Percentiles rank a stretch among this genome's conserved stretches.
Conservation (phyloP, 2,329 filamentous ascomycete genomes). For the Mariannaea elegans region DNA sequence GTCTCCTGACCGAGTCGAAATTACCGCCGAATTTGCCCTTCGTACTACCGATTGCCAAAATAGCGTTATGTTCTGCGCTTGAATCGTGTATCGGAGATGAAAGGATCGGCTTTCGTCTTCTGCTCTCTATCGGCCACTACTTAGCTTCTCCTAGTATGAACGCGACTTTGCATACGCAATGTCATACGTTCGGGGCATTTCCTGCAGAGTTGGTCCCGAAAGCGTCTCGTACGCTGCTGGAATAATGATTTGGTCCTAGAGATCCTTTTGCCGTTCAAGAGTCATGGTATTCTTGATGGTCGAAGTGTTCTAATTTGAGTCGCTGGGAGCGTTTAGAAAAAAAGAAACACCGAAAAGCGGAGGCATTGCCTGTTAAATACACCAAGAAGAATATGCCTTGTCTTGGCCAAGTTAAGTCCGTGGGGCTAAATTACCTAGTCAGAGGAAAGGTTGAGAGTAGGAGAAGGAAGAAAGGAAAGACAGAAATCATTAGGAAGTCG, state of each 20-base stretch:
- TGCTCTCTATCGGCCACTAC: constrained; percentile 2
- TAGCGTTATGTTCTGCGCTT: too few relatives aligned
- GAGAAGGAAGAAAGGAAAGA: neutral
- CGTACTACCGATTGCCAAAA: too few relatives aligned
- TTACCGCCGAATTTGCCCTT: too few relatives aligned
- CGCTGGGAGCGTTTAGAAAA: neutral
- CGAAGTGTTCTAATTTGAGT: neutral
- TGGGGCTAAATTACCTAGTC: neutral
- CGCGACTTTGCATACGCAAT: constrained; percentile 2
- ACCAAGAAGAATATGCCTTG: neutral
- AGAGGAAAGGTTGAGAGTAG: too few relatives aligned
- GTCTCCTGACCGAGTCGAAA: too few relatives aligned
- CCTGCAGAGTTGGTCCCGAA: neutral
- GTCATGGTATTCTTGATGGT: neutral
- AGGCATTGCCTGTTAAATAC: neutral
- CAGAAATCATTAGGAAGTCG: neutral
- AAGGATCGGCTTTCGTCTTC: constrained; percentile 7
- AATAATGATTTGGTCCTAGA: neutral
- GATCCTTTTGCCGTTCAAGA: neutral
- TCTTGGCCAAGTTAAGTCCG: neutral
- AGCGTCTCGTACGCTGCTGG: neutral
- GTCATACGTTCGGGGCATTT: neutral
- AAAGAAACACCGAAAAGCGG: neutral
- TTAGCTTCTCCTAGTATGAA: constrained; percentile 1
- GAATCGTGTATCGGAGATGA: neutral